Conservation (phyloP, 768 basidiomycete species). For the Hygrophoropsis aurantiaca region DNA sequence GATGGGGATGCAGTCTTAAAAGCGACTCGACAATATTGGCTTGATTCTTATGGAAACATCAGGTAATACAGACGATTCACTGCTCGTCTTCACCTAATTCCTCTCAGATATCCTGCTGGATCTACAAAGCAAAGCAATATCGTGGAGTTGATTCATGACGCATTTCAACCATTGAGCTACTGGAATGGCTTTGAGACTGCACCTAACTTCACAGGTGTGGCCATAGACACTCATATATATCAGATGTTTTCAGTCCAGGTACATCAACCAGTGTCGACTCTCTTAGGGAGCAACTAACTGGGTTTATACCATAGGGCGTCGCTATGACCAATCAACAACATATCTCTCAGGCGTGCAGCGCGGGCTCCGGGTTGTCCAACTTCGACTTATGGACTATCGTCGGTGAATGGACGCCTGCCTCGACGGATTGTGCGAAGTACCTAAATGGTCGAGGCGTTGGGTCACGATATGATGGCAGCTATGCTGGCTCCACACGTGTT, state of each 20-base stretch:
- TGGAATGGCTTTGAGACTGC: constrained; percentile 5
- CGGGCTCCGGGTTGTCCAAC: constrained; percentile 41
- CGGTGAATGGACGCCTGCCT: constrained; percentile 78
- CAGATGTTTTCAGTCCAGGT: constrained; percentile 65
- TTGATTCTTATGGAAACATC: constrained; percentile 59
- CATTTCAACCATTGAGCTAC: constrained; percentile 39
- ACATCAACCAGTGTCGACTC: not conserved
- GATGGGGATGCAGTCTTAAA: constrained; percentile 38
- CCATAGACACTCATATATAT: constrained; percentile 65
- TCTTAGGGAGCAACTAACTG: not conserved
- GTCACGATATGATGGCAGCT: constrained; percentile 66
- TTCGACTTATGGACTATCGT: constrained; percentile 73
- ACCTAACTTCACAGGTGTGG: constrained; percentile 56
- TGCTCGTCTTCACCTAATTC: constrained; percentile 36
- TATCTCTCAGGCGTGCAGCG: constrained; percentile 53
- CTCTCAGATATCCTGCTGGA: constrained; percentile 6
- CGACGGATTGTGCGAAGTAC: constrained; percentile 77
- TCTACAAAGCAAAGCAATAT: constrained; percentile 4
- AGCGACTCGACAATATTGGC: constrained; percentile 54
- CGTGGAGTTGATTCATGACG: constrained; percentile 2
- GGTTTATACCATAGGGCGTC: not conserved
- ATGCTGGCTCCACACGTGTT: not conserved
- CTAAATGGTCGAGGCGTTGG: constrained; percentile 77
- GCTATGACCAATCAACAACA: constrained; percentile 3
- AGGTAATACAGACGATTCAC: constrained; percentile 28